These are phyloP conservation scores for Discostella pseudostelligera DNA, from an alignment of 108 stramenopile species.

Conservation along the genomic window DNA sequence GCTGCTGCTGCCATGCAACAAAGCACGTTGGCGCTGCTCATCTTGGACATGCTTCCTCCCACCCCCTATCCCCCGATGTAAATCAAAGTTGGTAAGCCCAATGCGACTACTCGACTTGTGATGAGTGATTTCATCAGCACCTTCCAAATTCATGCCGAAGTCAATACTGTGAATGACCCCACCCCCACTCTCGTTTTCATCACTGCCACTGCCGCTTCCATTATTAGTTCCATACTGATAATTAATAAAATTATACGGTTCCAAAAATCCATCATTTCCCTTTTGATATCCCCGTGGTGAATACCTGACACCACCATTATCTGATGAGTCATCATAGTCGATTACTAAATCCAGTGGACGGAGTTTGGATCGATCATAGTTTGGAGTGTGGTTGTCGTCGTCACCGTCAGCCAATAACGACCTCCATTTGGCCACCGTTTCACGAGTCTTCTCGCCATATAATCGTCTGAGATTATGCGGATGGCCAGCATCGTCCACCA, in stretches of 20 bases:
- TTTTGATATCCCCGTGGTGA: constrained; percentile 23
- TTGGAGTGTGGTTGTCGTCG: not conserved
- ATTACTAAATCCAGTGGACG: constrained; percentile 8
- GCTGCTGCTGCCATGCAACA: not conserved
- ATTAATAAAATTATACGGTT: constrained; percentile 33
- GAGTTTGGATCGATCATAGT: not conserved
- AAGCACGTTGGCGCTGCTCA: constrained; percentile 3
- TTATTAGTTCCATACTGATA: constrained; percentile 17
- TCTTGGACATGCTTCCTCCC: not conserved
- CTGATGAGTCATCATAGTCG: not conserved
- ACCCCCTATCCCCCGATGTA: constrained; percentile 1
- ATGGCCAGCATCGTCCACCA: no score
- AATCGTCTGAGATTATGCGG: no score
- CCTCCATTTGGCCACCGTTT: no score
- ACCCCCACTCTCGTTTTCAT: not conserved
- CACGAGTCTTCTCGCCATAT: no score
- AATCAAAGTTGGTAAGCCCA: constrained; percentile 19
- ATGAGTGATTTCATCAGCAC: not conserved
- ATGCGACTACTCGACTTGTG: constrained; percentile 3
- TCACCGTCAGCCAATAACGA: not conserved
- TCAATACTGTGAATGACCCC: not conserved
- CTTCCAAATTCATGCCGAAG: not conserved
- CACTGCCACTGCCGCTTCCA: not conserved
- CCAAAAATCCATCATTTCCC: constrained; percentile 27
- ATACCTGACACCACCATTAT: not conserved